A percentile compares a stretch with the other conserved stretches of the same genome.
These are phyloP conservation scores for Tetrapisispora namnaoensis DNA, from an alignment of 805 yeast genomes.

Conservation along the genomic window DNA sequence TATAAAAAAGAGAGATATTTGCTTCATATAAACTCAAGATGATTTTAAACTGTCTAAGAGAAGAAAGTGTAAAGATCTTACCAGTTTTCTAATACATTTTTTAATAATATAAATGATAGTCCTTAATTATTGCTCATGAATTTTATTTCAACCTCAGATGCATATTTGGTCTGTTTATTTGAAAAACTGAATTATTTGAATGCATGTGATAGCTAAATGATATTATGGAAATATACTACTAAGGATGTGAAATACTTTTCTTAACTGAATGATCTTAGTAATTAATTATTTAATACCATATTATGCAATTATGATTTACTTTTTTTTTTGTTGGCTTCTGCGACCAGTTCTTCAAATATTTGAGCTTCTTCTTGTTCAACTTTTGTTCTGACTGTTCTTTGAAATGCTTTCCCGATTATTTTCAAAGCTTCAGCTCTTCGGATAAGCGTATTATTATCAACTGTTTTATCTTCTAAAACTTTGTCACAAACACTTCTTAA, in stretches of 20 bases:
- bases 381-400: conserved; percentile 47
- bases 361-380: conserved; percentile 69
- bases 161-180: no score
- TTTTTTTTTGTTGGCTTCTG: conserved; percentile 41
- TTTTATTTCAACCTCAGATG: no score
- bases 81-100: no score
- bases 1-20: not conserved
- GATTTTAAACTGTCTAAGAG: no score
- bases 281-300: not conserved
- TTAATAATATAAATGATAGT: no score
- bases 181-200: no score
- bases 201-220: no score
- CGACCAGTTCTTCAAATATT: conserved; percentile 62
- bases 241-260: not conserved
- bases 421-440: conserved; percentile 56
- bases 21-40: not conserved
- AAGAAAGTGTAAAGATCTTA: no score
- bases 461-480: conserved; percentile 49
- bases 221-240: no score
- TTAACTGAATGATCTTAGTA: not conserved
- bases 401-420: conserved; percentile 55
- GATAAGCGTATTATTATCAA: conserved; percentile 36
- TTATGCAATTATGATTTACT: conserved; percentile 5
- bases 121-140: no score
- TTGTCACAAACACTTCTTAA: conserved; percentile 61